Base-by-base conservation (phyloP, 495 filamentous ascomycete genomes). In the Tuber indicum region DNA sequence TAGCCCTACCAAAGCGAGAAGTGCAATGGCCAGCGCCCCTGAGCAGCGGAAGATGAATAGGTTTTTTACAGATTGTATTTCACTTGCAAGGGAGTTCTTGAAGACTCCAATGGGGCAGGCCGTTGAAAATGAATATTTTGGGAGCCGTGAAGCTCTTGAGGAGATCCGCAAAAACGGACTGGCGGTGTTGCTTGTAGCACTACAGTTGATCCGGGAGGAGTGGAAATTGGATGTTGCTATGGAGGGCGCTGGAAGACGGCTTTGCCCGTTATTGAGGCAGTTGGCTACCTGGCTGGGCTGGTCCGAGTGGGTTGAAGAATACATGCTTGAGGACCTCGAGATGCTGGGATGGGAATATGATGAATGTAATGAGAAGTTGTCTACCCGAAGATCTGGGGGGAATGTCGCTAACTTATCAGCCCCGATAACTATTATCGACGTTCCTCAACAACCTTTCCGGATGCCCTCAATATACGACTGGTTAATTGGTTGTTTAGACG, bases 131-230 rank as follows among this genome's bases (percentile, higher is more conserved):
- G 77, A 82, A 52, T 76, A 81, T 71, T 76, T 82, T 72, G 76
- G 73, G 8, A 74, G 74, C 6, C 74, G 75, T 41, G 44, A 71
- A 39, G 72, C 70, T 32, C 7, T 78, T 21, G 75, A 80, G 71
- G 77, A 81, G 26, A 71, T 82, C 14, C 74, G 66, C 49, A 82
- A 79, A 76, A 79, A 75, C 43, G 82, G 82, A 19, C 72, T 84
- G 58, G 89, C 89, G 76, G 91, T 90, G 71, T 86, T 95, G 3
- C 86, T 98, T 16, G 86, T 96, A 72, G 90, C 89, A 21, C 87
- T 99, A 39, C 96, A 98, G 84, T 87, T 98, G 10, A 84, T 97
- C 6, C 87, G 91, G 3, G 95, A 99, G 83, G 96, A 99, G 81
- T 89, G 92, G 78, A 98, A 96, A 82, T 89, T 99, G 8, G 90